Evolutionary conservation across 139 green algal species (phyloP), one percentile per base, ranked within the genome.

Genomic region (Chlamydomonas eustigma): DNA sequence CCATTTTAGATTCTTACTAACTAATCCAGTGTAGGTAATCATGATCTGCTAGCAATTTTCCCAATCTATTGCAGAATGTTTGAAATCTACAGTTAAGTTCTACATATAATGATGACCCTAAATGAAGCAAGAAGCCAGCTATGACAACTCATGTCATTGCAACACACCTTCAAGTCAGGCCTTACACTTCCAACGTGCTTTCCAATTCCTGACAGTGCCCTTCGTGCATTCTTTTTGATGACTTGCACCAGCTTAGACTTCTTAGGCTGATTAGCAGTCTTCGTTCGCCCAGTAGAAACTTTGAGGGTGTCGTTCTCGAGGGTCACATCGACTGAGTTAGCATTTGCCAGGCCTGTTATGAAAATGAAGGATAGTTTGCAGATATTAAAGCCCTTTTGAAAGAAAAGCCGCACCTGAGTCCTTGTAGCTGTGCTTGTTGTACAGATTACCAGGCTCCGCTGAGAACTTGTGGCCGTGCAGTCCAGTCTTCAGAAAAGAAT

Each of bases 391-490:
- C n/a, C n/a, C n/a, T n/a, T n/a, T n/a, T n/a, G n/a, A n/a, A n/a
- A n/a, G n/a, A n/a, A n/a, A 12, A 36, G 8, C 65, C 83, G 37
- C 71, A 91, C 91, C 91, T 50, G 87, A 93, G 84, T 91, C 88
- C 81, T 94, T 96, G 90, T 92, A 96, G 79, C 73, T 87, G 86
- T 89, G 67, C 76, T 85, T 87, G 85, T 92, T 92, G 81, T 85
- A 89, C 83, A 94, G 78, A 83, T 94, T 94, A 73, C 88, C 87
- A 18, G 83, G 69, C 86, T 94, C 90, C 39, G 87, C 80, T 30
- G 81, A 89, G 74, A 94, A 86, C 22, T 78, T 73, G 37, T 64
- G 67, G 64, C 80, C 80, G 78, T 92, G 83, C 12, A 84, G 76
- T 35, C 83, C 83, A 82, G 92, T 93, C 51, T 80, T 73, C 36